These are phyloP conservation scores for Vigna unguiculata DNA, from an alignment of 306 rosid genomes.

Conservation along the genomic window DNA sequence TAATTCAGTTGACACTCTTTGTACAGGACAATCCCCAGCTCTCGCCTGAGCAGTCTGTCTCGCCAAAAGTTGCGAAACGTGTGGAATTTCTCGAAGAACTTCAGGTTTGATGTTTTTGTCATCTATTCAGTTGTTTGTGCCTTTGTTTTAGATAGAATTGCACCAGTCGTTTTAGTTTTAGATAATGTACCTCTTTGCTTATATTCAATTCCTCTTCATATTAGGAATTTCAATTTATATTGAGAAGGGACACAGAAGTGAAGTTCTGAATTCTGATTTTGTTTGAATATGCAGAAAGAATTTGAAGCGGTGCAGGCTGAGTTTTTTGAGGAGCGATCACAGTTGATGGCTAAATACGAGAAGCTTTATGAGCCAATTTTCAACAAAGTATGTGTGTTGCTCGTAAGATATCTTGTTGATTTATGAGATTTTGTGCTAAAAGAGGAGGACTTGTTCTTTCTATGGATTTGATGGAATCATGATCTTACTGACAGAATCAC, in stretches of 20 bases:
- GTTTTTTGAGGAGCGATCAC: conserved; percentile 58
- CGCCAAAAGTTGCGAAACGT: conserved; percentile 54
- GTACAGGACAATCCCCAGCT: conserved; percentile 56
- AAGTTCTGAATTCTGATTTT: conserved; percentile 21
- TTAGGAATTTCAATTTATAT: conserved; percentile 12
- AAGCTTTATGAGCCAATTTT: conserved; percentile 57
- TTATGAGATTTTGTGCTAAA: conserved; percentile 21
- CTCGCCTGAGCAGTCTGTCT: conserved; percentile 48
- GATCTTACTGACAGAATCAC: too few relatives aligned
- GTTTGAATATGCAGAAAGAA: conserved; percentile 45
- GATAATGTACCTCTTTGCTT: conserved; percentile 3
- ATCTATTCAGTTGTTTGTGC: neutral
- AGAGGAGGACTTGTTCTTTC: conserved; percentile 16
- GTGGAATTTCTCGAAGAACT: conserved; percentile 53
- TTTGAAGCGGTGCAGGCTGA: conserved; percentile 54
- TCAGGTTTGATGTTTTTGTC: conserved; percentile 51
- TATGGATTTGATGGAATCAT: conserved; percentile 27
- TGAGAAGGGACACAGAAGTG: conserved; percentile 17
- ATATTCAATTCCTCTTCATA: conserved; percentile 11
- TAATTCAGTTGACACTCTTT: neutral
- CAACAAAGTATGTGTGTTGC: conserved; percentile 50
- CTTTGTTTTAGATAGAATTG: too few relatives aligned
- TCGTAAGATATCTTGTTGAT: conserved; percentile 7
- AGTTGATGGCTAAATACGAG: conserved; percentile 61
- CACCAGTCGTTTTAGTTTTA: neutral